These are phyloP conservation scores for Wolfiporia cocos DNA, from an alignment of 1,284 basidiomycete species.

Conservation along the genomic window DNA sequence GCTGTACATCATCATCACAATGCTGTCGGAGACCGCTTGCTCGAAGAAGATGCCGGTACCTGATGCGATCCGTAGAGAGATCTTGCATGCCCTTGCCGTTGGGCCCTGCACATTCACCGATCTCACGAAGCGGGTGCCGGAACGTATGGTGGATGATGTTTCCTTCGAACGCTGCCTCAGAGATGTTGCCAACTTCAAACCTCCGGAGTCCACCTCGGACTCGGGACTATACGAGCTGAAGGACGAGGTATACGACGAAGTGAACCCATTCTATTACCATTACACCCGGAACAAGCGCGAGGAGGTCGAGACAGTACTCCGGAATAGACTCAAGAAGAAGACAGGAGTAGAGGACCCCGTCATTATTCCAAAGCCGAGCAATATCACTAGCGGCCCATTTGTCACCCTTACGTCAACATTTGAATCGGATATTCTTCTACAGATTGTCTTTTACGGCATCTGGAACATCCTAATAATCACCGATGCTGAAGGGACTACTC, in stretches of 20 bases:
- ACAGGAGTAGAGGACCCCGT: conserved; percentile 61
- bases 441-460: conserved; percentile 74
- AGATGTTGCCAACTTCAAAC: conserved; percentile 79
- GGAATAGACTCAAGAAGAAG: conserved; percentile 64
- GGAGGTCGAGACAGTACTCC: conserved; percentile 83
- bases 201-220: conserved; percentile 76
- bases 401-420: conserved; percentile 50
- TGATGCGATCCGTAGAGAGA: conserved; percentile 73
- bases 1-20: conserved; percentile 82
- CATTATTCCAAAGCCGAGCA: conserved; percentile 66
- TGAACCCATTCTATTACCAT: conserved; percentile 96
- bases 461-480: conserved; percentile 63
- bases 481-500: conserved; percentile 47
- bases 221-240: conserved; percentile 86
- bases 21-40: conserved; percentile 79
- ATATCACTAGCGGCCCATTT: conserved; percentile 65
- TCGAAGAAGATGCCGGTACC: conserved; percentile 69
- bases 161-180: conserved; percentile 79
- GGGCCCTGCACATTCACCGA: conserved; percentile 90
- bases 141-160: conserved; percentile 83
- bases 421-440: conserved; percentile 63
- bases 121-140: conserved; percentile 86
- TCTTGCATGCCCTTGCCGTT: conserved; percentile 88
- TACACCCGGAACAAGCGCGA: conserved; percentile 94
- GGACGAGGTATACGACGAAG: conserved; percentile 78